Percentiles rank a stretch among this genome's conserved stretches.
These are phyloP conservation scores for Vigna hirtella DNA, from an alignment of 306 rosid species.

Conservation along the genomic window DNA sequence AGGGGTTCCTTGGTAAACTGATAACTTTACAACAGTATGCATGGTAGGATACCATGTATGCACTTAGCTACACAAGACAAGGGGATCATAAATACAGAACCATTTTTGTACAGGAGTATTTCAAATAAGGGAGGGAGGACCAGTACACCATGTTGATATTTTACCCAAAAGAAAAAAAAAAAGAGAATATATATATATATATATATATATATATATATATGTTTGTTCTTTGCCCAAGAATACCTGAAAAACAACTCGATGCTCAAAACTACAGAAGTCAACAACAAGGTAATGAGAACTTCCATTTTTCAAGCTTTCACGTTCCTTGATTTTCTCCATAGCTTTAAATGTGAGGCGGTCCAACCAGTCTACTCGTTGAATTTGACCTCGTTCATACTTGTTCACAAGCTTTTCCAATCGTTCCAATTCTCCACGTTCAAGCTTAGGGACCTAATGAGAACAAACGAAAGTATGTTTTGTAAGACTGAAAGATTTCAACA, in stretches of 20 bases:
- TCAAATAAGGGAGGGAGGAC: conserved; percentile 4
- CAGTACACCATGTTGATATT: conserved; percentile 2
- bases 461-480: conserved; percentile 20
- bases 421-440: conserved; percentile 92
- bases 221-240: conserved; percentile 15
- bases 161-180: background rate
- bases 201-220: background rate
- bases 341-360: conserved; percentile 88
- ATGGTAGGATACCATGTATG: conserved; percentile 20
- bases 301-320: conserved; percentile 76
- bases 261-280: conserved; percentile 92
- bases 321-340: conserved; percentile 82
- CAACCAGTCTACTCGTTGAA: conserved; percentile 90
- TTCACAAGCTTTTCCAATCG: conserved; percentile 92
- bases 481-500: conserved; percentile 32
- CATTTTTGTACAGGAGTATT: conserved; percentile 14
- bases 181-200: background rate
- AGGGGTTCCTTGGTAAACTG: conserved; percentile 23
- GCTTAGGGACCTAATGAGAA: conserved; percentile 80
- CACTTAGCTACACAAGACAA: background rate
- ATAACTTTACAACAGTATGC: conserved; percentile 14
- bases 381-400: conserved; percentile 94
- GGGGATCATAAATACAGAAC: conserved; percentile 7
- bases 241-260: conserved; percentile 97
- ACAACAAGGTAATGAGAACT: conserved; percentile 85